Evolutionary conservation across 1,284 basidiomycete genomes (phyloP).

Genomic region (Gastroboletus turbinatus): DNA sequence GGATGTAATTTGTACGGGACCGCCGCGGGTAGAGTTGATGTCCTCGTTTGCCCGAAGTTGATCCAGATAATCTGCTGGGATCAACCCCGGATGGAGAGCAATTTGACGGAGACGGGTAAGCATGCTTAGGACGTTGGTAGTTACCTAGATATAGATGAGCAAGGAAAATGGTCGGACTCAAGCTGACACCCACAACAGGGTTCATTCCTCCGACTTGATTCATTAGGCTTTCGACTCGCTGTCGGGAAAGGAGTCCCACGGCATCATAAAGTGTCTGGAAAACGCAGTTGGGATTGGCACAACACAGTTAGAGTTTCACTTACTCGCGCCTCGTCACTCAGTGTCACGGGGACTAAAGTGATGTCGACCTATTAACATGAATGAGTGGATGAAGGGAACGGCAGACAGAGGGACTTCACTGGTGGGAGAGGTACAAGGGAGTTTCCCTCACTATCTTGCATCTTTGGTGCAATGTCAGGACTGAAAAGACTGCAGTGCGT

Average conservation of each 20-base stretch:
- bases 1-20: slow-evolving; percentile 43
- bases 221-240: slow-evolving; percentile 62
- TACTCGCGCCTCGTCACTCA: slow-evolving; percentile 68
- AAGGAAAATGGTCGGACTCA: not conserved
- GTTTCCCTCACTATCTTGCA: slow-evolving; percentile 78
- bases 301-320: slow-evolving; percentile 14
- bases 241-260: slow-evolving; percentile 62
- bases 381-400: not conserved
- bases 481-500: not conserved
- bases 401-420: slow-evolving; percentile 40
- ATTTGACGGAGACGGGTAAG: slow-evolving; percentile 87
- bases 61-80: slow-evolving; percentile 76
- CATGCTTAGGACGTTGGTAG: slow-evolving; percentile 76
- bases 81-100: slow-evolving; percentile 75
- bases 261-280: slow-evolving; percentile 73
- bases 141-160: slow-evolving; percentile 44
- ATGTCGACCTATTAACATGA: slow-evolving; percentile 59
- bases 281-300: slow-evolving; percentile 2
- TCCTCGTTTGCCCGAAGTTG: slow-evolving; percentile 50
- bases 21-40: slow-evolving; percentile 30
- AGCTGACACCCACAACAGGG: slow-evolving; percentile 35
- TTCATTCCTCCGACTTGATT: slow-evolving; percentile 38
- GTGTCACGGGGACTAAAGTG: slow-evolving; percentile 66
- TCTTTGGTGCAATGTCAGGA: slow-evolving; percentile 43
- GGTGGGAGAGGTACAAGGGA: slow-evolving; percentile 74